Evolutionary conservation across 169 alveolate species (phyloP).

Genomic region (Plasmodium coatneyi): DNA sequence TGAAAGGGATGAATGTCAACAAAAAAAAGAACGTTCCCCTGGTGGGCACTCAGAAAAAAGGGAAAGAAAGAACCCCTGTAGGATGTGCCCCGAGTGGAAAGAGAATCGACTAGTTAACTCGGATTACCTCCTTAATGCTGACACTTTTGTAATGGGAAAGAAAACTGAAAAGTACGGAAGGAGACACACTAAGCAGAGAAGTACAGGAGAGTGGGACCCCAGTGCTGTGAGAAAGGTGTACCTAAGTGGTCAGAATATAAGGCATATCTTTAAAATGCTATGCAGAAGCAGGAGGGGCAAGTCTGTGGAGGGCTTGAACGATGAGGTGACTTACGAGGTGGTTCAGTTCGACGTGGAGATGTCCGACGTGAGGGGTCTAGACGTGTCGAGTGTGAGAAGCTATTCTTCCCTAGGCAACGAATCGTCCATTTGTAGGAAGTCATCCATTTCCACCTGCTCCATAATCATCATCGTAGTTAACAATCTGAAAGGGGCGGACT

Average conservation of each 20-base stretch:
- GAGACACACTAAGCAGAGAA: not conserved
- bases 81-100: not conserved
- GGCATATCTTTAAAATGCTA: slow-evolving; percentile 11
- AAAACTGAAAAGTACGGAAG: not conserved
- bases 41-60: not conserved
- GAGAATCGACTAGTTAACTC: not conserved
- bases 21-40: not conserved
- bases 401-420: not conserved
- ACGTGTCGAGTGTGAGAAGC: not conserved
- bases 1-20: not conserved
- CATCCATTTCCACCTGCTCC: not conserved
- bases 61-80: not conserved
- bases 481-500: not conserved
- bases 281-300: not conserved
- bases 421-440: not conserved
- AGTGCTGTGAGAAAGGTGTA: slow-evolving; percentile 8
- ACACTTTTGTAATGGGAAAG: slow-evolving; percentile 1
- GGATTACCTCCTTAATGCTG: not conserved
- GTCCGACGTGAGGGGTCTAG: not conserved
- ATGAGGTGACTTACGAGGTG: not conserved
- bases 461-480: slow-evolving; percentile 20
- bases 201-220: slow-evolving; percentile 4
- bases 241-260: not conserved
- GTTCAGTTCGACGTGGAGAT: not conserved
- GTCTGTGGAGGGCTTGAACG: not conserved